Evolutionary conservation across 176 grass and related monocot species (phyloP), one percentile per base, ranked within the genome.

Genomic region (Aegilops longissima): DNA sequence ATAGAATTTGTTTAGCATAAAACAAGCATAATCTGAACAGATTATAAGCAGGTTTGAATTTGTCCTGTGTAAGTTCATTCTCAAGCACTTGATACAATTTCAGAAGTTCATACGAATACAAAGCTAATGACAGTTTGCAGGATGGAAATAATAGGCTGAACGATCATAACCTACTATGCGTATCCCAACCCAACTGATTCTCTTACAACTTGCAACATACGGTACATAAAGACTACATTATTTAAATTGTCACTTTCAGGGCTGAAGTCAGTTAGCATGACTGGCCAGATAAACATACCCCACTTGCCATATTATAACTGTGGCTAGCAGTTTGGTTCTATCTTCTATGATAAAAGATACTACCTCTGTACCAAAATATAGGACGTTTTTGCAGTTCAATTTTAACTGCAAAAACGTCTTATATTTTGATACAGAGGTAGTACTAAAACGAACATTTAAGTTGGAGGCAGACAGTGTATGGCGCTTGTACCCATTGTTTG

Each of bases 271-370:
- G 66, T 25, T 68, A 85, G 79, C 33, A 79, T 20, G 56, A 70
- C 17, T 49, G 69, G 38, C 35, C 10, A 42, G 69, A 87, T 58
- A 18, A 80, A 42, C 24, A 36, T 63, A 63, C 31, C 17, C 52
- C 66, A 80, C 54, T 65, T 66, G 36, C 23, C 69, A 83, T 61
- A 70, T 51, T 64, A 29, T 52, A 73, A 27, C 9, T 36, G 29
- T 71, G 66, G 51, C 13, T 61, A 66, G 82, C 61, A 80, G 23
- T 52, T 11, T 85, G 27, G 9, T 69, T 81, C 49, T 62, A 44
- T 59, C n/a, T n/a, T n/a, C n/a, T n/a, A n/a, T n/a, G 36, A 58
- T 74, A 80, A 79, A 81, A 85, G 31, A 76, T 38, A 80, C 17
- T 3, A 73, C n/a, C n/a, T n/a, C n/a, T n/a, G n/a, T n/a, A n/a